A percentile compares a stretch with the other conserved stretches of the same genome.
Evolutionary conservation across 257 asterid species (phyloP).

Genomic region (Buddleja alternifolia): DNA sequence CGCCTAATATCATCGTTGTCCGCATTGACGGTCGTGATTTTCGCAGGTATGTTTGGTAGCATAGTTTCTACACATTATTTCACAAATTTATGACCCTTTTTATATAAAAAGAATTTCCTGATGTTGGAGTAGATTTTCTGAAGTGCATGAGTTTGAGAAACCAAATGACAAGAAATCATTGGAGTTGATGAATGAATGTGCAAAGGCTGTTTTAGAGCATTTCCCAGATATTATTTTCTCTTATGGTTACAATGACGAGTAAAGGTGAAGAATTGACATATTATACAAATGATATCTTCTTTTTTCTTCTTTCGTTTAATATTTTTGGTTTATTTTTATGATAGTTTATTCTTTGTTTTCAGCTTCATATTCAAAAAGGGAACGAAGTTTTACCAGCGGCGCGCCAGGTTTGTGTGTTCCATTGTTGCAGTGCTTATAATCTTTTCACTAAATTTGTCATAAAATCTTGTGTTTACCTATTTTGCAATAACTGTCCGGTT

Average conservation of each 20-base stretch:
- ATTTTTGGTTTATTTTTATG: neutral
- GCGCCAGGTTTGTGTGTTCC: constrained; percentile 62
- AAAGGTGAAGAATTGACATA: constrained; percentile 45
- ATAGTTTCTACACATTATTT: neutral
- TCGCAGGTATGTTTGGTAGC: constrained; percentile 40
- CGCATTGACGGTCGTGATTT: constrained; percentile 63
- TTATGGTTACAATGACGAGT: constrained; percentile 75
- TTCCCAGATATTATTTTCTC: constrained; percentile 77
- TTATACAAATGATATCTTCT: neutral
- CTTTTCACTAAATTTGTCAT: neutral
- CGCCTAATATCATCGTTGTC: constrained; percentile 64
- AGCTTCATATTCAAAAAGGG: constrained; percentile 74
- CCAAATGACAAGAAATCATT: constrained; percentile 63
- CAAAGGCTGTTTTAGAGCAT: constrained; percentile 60
- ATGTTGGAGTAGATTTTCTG: constrained; percentile 56
- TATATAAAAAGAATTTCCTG: neutral
- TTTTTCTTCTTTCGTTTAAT: neutral
- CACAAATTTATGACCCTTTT: neutral
- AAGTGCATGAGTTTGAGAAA: constrained; percentile 74
- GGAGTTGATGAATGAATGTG: constrained; percentile 81
- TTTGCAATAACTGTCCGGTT: neutral
- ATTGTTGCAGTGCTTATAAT: neutral
- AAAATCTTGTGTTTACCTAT: neutral
- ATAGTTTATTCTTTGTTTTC: constrained; percentile 24
- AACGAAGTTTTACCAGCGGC: constrained; percentile 81